Evolutionary conservation across 495 filamentous ascomycete genomes (phyloP), one percentile per base, ranked within the genome.

Genomic region (Pyrenula massariospora): DNA sequence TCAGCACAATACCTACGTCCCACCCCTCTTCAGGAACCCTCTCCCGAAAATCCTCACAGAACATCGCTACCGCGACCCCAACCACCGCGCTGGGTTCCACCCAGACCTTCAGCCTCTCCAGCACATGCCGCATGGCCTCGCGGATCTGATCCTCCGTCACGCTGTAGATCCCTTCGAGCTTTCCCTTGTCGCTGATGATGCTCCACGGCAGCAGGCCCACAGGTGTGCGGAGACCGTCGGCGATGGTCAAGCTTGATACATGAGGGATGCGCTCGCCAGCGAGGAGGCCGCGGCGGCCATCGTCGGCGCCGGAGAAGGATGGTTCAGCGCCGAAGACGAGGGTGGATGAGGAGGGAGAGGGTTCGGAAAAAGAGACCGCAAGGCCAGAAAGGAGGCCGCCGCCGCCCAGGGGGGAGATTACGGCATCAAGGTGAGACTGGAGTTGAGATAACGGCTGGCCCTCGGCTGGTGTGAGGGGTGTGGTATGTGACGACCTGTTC

Each of bases 321-420:
- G 93, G 93, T 70, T 97, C 93, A 2, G 91, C 85, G n/a, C 92
- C 92, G 71, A 94, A 96, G 49, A 96, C 88, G 8, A 63, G 66
- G 42, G 78, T 84, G 1, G 77, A 71, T 1, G 85, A 88, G 15
- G 31, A 42, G 31, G 31, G 31, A 15, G 31, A 42, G 15, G 31
- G 31, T 42, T 81, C 82, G 22, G 79, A 71, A 66, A 87, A 85
- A 57, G 84, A 84, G 2, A 89, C 81, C 22, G 90, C 90, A 22
- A 89, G 80, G 49, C 93, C 93, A 10, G 84, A 82, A 47, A 96
- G 82, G 73, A 98, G 76, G 10, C 93, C 93, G 2, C 93, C 93
- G 20, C 93, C 92, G 5, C 91, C 91, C 65, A 88, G 81, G 2
- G 91, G 91, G 1, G 90, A 83, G 22, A 98, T 84, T 20, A 96